A percentile compares a stretch with the other conserved stretches of the same genome.
Conservation (phyloP, 1,284 basidiomycete species). For the Takashimella koratensis region DNA sequence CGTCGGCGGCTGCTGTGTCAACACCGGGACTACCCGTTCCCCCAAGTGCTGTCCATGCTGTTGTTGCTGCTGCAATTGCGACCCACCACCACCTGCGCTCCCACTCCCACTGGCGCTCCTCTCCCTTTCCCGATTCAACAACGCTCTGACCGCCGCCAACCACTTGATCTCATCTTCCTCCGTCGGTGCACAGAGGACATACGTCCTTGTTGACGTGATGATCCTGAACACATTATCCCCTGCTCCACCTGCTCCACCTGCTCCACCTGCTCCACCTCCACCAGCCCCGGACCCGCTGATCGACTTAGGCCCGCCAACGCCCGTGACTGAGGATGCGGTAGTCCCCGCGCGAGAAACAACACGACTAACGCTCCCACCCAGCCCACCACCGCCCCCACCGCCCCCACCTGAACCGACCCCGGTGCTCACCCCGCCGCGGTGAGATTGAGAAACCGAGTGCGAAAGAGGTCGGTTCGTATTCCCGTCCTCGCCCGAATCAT, state of each 20-base stretch:
- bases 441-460: neutral
- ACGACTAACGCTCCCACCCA: neutral
- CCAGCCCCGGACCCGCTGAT: neutral
- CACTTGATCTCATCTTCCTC: conserved; percentile 99
- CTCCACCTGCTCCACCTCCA: neutral
- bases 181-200: conserved; percentile 85
- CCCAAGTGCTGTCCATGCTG: neutral
- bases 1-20: conserved; percentile 38
- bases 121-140: conserved; percentile 56
- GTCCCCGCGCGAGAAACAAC: too few relatives aligned
- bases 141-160: conserved; percentile 87
- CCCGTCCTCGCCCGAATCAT: conserved; percentile 5
- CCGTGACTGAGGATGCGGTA: too few relatives aligned
- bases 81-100: neutral
- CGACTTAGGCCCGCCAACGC: too few relatives aligned
- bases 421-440: neutral
- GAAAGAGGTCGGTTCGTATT: neutral
- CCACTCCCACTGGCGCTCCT: neutral
- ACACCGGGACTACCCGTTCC: conserved; percentile 19
- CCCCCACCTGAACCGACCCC: neutral
- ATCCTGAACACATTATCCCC: conserved; percentile 80
- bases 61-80: neutral
- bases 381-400: neutral
- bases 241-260: neutral
- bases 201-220: conserved; percentile 80